Percentiles rank a stretch among this genome's conserved stretches.
Evolutionary conservation across 108 stramenopile species (phyloP).

Genomic region (Nannochloropsis gaditana): DNA sequence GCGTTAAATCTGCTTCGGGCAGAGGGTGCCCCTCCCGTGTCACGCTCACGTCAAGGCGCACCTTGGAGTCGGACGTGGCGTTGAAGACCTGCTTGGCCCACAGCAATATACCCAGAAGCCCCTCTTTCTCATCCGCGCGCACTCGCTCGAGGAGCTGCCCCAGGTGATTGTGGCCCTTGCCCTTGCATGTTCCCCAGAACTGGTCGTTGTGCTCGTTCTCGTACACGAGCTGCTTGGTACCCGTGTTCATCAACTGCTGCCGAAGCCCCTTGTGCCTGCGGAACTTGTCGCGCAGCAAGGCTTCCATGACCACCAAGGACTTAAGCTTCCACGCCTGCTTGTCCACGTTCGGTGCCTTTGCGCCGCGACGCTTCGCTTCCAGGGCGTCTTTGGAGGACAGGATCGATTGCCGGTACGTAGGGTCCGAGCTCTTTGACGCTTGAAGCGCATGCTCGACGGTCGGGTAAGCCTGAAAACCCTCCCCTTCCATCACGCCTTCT

Average conservation of each 20-base stretch:
- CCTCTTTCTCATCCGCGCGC: conserved; percentile 33
- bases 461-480: not conserved
- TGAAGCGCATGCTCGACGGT: conserved; percentile 43
- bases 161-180: conserved; percentile 46
- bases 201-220: conserved; percentile 43
- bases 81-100: conserved; percentile 40
- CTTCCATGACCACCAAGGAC: conserved; percentile 36
- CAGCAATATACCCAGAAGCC: conserved; percentile 28
- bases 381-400: conserved; percentile 32
- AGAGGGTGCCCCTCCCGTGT: conserved; percentile 29
- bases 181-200: conserved; percentile 42
- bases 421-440: conserved; percentile 44
- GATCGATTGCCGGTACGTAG: conserved; percentile 25
- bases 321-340: conserved; percentile 27
- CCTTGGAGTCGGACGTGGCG: conserved; percentile 20
- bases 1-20: conserved; percentile 19
- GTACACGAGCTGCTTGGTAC: conserved; percentile 34
- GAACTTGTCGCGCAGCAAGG: conserved; percentile 48
- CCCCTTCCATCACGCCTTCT: conserved; percentile 18
- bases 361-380: conserved; percentile 42
- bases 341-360: conserved; percentile 19
- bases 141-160: conserved; percentile 43
- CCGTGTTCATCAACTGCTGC: conserved; percentile 34
- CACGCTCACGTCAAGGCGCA: conserved; percentile 26
- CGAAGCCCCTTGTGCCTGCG: conserved; percentile 38